A percentile compares a stretch with the other conserved stretches of the same genome.
These are phyloP conservation scores for Volutella citrinella DNA, from an alignment of 2,329 filamentous ascomycete species.

Conservation along the genomic window DNA sequence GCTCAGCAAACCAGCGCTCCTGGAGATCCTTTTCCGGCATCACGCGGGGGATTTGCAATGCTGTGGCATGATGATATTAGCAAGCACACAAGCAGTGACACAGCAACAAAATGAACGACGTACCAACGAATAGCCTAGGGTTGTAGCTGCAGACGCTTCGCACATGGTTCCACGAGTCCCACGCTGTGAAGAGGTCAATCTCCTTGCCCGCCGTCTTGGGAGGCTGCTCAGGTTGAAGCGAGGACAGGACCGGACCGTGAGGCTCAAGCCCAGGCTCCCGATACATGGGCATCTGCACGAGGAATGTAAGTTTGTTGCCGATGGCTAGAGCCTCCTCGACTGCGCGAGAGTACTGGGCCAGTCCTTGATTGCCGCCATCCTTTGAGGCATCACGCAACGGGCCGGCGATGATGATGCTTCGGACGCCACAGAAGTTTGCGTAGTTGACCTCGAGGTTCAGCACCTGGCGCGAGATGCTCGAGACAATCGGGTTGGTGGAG, in stretches of 20 bases:
- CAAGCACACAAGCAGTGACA: not conserved
- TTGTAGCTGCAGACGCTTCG: constrained; percentile 84
- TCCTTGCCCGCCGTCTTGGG: constrained; percentile 38
- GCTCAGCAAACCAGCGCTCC: constrained; percentile 67
- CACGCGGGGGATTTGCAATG: constrained; percentile 54
- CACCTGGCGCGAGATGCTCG: constrained; percentile 84
- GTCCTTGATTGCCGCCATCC: constrained; percentile 45
- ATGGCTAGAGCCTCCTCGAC: constrained; percentile 76
- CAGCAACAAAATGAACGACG: constrained; percentile 31
- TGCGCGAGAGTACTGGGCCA: constrained; percentile 77
- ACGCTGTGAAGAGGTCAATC: constrained; percentile 72
- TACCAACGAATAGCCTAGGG: constrained; percentile 78
- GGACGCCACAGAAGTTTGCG: constrained; percentile 89
- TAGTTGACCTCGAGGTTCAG: constrained; percentile 90
- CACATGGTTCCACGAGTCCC: constrained; percentile 93
- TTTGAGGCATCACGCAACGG: constrained; percentile 64
- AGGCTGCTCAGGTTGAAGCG: constrained; percentile 29
- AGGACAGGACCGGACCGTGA: constrained; percentile 50
- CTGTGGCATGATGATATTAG: constrained; percentile 29
- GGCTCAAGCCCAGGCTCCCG: constrained; percentile 63
- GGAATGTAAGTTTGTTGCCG: constrained; percentile 73
- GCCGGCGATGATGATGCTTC: constrained; percentile 77
- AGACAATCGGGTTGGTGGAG: constrained; percentile 77
- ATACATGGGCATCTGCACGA: constrained; percentile 82
- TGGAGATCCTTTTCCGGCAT: constrained; percentile 60